phyloP scores from a whole-genome alignment of 1,284 basidiomycete genomes.

The Fomes fomentarius region DNA sequence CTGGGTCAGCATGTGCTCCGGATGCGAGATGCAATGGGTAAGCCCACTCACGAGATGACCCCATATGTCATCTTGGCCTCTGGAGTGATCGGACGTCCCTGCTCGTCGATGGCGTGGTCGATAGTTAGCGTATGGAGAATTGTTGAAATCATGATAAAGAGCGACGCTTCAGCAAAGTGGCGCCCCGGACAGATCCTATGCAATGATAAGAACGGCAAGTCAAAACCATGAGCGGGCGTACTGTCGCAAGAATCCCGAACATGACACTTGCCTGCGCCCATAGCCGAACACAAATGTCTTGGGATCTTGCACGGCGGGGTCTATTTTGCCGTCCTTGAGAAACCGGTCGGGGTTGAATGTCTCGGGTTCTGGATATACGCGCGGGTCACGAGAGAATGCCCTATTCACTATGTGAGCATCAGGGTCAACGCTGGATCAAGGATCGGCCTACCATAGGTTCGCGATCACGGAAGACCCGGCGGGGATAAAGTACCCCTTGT shows the following conservation, averaged over 20 bases:
- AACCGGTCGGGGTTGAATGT: constrained; percentile 44
- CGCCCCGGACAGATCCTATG: constrained; percentile 30
- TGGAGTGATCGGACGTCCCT: constrained; percentile 3
- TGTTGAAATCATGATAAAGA: constrained; percentile 16
- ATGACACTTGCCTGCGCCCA: constrained; percentile 38
- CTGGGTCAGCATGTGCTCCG: background rate
- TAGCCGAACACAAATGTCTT: constrained; percentile 36
- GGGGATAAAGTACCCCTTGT: constrained; percentile 28
- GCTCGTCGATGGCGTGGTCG: background rate
- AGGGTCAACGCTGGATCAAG: background rate
- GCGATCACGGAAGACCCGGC: constrained; percentile 30
- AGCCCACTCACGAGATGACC: constrained; percentile 2
- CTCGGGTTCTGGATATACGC: constrained; percentile 37
- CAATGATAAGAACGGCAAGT: too few relatives aligned
- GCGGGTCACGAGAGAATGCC: constrained; percentile 31
- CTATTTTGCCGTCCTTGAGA: constrained; percentile 37
- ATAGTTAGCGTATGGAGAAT: constrained; percentile 15
- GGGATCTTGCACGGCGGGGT: constrained; percentile 33
- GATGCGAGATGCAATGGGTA: too few relatives aligned
- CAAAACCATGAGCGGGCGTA: too few relatives aligned
- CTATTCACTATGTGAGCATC: background rate
- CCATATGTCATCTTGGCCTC: constrained; percentile 9
- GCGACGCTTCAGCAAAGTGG: constrained; percentile 22
- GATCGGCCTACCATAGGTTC: constrained; percentile 32
- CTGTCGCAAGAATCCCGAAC: too few relatives aligned